Evolutionary conservation across 2,329 filamentous ascomycete species (phyloP).

Genomic region (Botrytis deweyae): DNA sequence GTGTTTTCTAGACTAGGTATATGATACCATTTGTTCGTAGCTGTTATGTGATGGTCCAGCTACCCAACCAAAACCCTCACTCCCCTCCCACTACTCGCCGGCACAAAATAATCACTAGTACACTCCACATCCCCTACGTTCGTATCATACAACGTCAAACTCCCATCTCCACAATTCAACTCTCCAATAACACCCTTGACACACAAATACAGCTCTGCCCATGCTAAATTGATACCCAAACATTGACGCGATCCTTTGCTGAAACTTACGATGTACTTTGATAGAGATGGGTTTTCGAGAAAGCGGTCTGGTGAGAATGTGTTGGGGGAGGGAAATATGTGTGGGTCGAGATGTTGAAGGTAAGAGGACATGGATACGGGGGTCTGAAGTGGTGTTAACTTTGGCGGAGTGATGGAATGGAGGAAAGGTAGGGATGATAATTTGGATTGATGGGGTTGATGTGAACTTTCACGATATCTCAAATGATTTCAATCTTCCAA

Average conservation of each 20-base stretch:
- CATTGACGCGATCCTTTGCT: conserved; percentile 46
- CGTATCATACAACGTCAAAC: conserved; percentile 35
- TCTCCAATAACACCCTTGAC: conserved; percentile 17
- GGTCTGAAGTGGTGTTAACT: conserved; percentile 34
- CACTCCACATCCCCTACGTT: conserved; percentile 27
- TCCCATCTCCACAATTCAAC: conserved; percentile 11
- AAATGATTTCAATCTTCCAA: background rate
- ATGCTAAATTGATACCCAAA: conserved; percentile 40
- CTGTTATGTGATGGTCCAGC: background rate
- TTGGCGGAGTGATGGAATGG: background rate
- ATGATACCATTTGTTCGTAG: no score
- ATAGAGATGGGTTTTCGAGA: conserved; percentile 34
- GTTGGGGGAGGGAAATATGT: conserved; percentile 42
- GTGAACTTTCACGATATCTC: background rate
- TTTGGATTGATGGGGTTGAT: background rate
- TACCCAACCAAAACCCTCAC: background rate
- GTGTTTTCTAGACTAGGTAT: no score
- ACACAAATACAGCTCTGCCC: conserved; percentile 17
- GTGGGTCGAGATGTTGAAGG: conserved; percentile 44
- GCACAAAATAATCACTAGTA: conserved; percentile 1
- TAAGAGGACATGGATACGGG: conserved; percentile 44
- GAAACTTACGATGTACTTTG: conserved; percentile 44
- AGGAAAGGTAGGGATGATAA: background rate
- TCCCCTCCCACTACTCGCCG: background rate
- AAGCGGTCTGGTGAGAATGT: conserved; percentile 45